Percentiles rank a stretch among this genome's conserved stretches.
phyloP scores from a whole-genome alignment of 1,284 basidiomycete species.

The Leccinum insolens region DNA sequence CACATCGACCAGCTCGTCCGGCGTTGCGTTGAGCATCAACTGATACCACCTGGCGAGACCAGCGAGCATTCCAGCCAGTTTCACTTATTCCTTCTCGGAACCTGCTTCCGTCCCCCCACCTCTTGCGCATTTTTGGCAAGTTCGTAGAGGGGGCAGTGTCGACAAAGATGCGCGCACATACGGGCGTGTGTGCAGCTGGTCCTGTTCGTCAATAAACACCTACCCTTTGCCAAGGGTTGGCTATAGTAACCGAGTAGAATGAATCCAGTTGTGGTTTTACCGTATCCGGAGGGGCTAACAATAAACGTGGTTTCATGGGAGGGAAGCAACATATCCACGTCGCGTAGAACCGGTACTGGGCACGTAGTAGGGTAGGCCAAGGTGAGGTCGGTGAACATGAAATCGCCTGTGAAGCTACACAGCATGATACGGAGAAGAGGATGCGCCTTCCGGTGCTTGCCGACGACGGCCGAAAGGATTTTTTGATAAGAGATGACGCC shows the following conservation, averaged over 20 bases:
- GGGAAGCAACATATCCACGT: constrained; percentile 65
- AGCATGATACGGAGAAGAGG: constrained; percentile 65
- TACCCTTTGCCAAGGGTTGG: constrained; percentile 49
- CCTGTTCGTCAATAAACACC: constrained; percentile 84
- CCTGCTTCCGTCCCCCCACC: too few species aligned
- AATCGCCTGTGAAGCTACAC: constrained; percentile 68
- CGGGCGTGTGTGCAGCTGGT: constrained; percentile 26
- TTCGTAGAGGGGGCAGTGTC: too few species aligned
- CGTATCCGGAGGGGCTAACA: constrained; percentile 77
- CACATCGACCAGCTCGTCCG: too few species aligned
- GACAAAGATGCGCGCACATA: too few species aligned
- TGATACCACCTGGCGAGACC: too few species aligned
- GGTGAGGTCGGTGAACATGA: constrained; percentile 78
- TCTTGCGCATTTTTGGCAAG: too few species aligned
- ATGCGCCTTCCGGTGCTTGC: constrained; percentile 25
- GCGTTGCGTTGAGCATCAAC: too few species aligned
- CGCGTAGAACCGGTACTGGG: constrained; percentile 51
- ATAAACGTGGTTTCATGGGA: constrained; percentile 79
- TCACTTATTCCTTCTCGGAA: too few species aligned
- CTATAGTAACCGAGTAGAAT: constrained; percentile 82
- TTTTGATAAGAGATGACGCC: constrained; percentile 26
- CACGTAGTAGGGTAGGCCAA: constrained; percentile 77
- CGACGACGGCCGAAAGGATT: constrained; percentile 11
- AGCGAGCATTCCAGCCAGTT: too few species aligned
- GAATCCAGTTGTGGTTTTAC: constrained; percentile 80